Evolutionary conservation across 2,329 filamentous ascomycete species (phyloP).

Genomic region (Zalaria sp.): DNA sequence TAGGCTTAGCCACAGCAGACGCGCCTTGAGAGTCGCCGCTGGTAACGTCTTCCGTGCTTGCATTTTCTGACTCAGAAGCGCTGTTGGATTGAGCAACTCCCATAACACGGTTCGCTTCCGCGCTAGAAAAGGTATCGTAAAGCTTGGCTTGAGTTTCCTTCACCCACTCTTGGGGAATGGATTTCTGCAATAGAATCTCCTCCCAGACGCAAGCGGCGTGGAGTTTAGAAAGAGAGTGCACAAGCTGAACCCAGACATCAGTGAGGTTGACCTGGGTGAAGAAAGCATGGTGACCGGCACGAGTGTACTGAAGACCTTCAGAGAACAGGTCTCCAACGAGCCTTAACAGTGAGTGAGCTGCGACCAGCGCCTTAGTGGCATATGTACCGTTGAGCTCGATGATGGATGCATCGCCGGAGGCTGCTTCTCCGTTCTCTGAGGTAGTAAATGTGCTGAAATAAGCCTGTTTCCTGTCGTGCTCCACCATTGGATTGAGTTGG

Average conservation of each 20-base stretch:
- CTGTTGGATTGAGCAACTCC: conserved; percentile 7
- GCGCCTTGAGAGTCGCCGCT: neutral
- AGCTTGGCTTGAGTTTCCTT: conserved; percentile 28
- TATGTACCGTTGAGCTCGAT: conserved; percentile 48
- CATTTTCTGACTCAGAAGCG: neutral
- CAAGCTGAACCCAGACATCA: conserved; percentile 65
- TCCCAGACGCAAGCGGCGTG: conserved; percentile 74
- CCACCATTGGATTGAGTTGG: conserved; percentile 51
- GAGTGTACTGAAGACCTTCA: conserved; percentile 24
- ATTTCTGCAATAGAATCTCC: conserved; percentile 59
- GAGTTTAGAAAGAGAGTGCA: conserved; percentile 62
- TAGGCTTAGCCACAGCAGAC: neutral
- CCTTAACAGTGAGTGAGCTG: conserved; percentile 61
- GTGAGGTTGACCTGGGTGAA: conserved; percentile 70
- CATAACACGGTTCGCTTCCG: conserved; percentile 25
- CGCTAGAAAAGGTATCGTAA: conserved; percentile 15
- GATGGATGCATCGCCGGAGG: neutral
- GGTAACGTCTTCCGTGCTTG: neutral
- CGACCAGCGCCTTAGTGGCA: conserved; percentile 64
- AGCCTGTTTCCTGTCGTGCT: conserved; percentile 12
- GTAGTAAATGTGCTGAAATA: conserved; percentile 8
- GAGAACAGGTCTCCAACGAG: conserved; percentile 41
- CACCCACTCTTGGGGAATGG: conserved; percentile 57
- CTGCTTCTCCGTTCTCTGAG: conserved; percentile 10
- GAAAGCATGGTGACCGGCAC: conserved; percentile 42